phyloP scores from a whole-genome alignment of 2,329 filamentous ascomycete species.

The Dichotomopilus funicola region DNA sequence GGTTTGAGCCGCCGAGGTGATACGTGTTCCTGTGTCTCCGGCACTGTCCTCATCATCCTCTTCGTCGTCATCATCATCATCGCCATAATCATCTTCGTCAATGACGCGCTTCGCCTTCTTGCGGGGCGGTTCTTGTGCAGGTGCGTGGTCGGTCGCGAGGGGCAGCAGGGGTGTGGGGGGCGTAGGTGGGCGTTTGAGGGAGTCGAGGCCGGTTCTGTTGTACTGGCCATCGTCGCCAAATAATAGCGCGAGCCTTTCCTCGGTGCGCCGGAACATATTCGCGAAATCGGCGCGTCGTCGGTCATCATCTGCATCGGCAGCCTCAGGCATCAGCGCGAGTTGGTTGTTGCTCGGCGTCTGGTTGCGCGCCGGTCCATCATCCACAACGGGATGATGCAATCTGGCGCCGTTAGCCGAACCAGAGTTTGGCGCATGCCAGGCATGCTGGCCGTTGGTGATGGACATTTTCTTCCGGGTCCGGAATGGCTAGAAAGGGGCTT shows the following conservation, averaged over 20 bases:
- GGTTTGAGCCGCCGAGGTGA: conserved; percentile 37
- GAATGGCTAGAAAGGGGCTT: conserved; percentile 42
- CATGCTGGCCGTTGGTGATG: conserved; percentile 57
- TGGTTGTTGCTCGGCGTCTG: conserved; percentile 43
- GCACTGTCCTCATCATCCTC: conserved; percentile 52
- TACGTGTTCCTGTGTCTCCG: too few relatives aligned
- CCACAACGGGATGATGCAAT: conserved; percentile 51
- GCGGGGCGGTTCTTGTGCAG: conserved; percentile 53
- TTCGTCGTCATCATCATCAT: conserved; percentile 71
- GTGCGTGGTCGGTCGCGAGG: conserved; percentile 52
- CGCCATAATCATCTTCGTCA: conserved; percentile 79
- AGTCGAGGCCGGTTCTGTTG: conserved; percentile 47
- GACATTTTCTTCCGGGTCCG: conserved; percentile 53
- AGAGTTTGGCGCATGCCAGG: conserved; percentile 56
- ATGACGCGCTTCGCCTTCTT: conserved; percentile 74
- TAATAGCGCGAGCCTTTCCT: conserved; percentile 69
- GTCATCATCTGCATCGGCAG: conserved; percentile 61
- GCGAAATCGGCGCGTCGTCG: conserved; percentile 67
- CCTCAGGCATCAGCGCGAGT: conserved; percentile 51
- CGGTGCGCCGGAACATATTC: conserved; percentile 68
- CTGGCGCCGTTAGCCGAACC: conserved; percentile 41
- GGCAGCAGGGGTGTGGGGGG: conserved; percentile 39
- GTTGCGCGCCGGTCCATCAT: conserved; percentile 51
- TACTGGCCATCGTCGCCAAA: conserved; percentile 56
- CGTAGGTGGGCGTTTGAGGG: conserved; percentile 38